A percentile compares a stretch with the other conserved stretches of the same genome.
Conservation (phyloP, 176 grass and related monocot genomes). For the Rhynchospora pubera region DNA sequence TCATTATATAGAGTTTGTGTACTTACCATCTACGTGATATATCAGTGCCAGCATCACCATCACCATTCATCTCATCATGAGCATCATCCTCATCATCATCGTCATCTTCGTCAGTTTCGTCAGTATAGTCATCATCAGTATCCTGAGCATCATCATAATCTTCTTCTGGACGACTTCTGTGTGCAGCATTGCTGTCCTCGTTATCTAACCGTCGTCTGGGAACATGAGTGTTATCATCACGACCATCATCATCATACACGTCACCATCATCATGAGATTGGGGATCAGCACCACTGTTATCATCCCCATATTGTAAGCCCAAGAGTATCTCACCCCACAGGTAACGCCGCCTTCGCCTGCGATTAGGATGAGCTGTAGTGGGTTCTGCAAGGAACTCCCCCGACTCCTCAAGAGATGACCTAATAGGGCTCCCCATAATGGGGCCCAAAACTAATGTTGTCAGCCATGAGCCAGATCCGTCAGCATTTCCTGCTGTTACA, state of each 20-base stretch:
- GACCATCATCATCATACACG: not conserved
- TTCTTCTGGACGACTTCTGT: not conserved
- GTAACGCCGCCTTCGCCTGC: slow-evolving; percentile 58
- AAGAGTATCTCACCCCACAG: slow-evolving; percentile 76
- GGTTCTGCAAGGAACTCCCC: slow-evolving; percentile 33
- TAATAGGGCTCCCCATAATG: slow-evolving; percentile 44
- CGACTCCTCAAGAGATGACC: slow-evolving; percentile 39
- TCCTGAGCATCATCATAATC: not conserved
- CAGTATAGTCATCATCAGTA: not conserved
- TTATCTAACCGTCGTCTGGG: slow-evolving; percentile 36
- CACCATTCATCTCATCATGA: not conserved
- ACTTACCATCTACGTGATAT: not conserved
- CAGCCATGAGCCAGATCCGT: slow-evolving; percentile 44
- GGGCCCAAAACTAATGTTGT: slow-evolving; percentile 68
- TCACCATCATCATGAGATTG: slow-evolving; percentile 28
- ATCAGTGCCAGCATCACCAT: not conserved
- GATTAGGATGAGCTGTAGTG: not conserved
- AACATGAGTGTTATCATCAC: slow-evolving; percentile 49
- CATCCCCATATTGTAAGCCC: slow-evolving; percentile 51
- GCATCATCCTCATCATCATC: not conserved
- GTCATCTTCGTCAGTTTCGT: not conserved
- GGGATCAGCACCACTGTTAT: slow-evolving; percentile 10
- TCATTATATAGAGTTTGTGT: not conserved
- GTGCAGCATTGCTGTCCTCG: not conserved
- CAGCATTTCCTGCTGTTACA: slow-evolving; percentile 31